Base-by-base conservation (phyloP, 768 basidiomycete species). In the Cubamyces lactineus region DNA sequence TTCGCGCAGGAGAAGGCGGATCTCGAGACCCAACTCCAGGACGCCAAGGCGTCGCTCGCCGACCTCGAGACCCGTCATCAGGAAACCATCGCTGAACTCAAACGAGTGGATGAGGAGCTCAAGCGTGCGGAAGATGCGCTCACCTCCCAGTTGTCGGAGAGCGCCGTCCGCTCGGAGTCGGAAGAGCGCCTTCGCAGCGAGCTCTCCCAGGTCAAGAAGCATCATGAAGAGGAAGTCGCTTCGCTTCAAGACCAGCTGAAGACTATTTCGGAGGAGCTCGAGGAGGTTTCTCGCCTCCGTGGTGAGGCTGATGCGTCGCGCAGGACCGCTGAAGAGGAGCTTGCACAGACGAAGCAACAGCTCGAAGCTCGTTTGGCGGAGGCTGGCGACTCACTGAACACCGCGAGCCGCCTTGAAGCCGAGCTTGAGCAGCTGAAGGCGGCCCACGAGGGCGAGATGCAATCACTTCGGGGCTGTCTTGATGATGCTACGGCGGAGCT, bases 361-460 rank as follows among this genome's bases (percentile, higher is more conserved):
- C 66, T 71, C 9, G 64, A 67, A 41, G 64, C 42, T 7, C 71
- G 75, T 30, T 62, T 78, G 6, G 68, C 70, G 8, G 65, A 66
- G 38, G 65, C 50, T 19, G 39, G 58, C 30, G 43, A 56, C 24
- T 70, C 41, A 15, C 62, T 68, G 19, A 39, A 71, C 11, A 67
- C 68, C 41, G 67, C 69, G 17, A 68, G 57, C 28, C 57, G 55
- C 15, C 28, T 64, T 11, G 64, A 64, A 46, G 48, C 53, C 2
- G 60, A 67, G 39, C 47, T 67, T 9, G 53, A 45, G 23, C 55
- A 34, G 28, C 41, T 64, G 17, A 59, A 53, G 50, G 34, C 47
- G 3, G 21, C 30, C 19, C 58, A 62, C 24, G 57, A 43, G 1
- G 61, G 59, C 24, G 64, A 64, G 56, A 53, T 57, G 17, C 39